A percentile compares a stretch with the other conserved stretches of the same genome.
Conservation (phyloP, 176 grass and related monocot species). For the Leersia perrieri region DNA sequence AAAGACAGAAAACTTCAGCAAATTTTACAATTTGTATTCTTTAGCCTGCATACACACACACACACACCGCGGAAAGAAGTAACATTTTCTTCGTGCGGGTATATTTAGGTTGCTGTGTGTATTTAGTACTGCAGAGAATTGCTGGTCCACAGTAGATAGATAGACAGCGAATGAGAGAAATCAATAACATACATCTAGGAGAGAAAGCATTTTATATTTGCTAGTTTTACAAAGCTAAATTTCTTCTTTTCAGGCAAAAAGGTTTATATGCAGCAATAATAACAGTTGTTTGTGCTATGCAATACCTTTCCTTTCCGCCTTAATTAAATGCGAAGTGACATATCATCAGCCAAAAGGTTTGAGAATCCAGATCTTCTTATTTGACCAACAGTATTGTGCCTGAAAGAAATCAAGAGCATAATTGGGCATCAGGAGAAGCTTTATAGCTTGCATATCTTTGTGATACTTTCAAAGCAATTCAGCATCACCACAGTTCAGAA, state of each 20-base stretch:
- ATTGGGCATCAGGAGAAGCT: not conserved
- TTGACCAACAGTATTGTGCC: not conserved
- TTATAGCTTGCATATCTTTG: not conserved
- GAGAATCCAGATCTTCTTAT: not conserved
- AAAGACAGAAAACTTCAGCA: not conserved
- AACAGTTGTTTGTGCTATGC: not conserved
- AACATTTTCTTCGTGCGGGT: not conserved
- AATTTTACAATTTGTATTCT: not conserved
- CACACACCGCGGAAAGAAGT: not conserved
- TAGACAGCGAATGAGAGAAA: not conserved
- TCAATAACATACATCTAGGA: not conserved
- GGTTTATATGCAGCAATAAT: not conserved
- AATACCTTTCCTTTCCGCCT: slow-evolving; percentile 7
- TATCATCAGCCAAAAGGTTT: slow-evolving; percentile 9
- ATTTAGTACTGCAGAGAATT: not conserved
- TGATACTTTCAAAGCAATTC: not conserved
- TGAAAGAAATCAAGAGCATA: slow-evolving; percentile 12
- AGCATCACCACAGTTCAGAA: not conserved
- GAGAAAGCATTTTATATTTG: not conserved
- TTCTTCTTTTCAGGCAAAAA: not conserved
- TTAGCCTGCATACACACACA: not conserved
- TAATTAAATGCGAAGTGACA: not conserved
- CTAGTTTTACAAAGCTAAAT: not conserved
- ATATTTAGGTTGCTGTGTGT: no score
- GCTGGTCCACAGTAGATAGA: not conserved